These are phyloP conservation scores for Schoenoplectus triqueter DNA, from an alignment of 202 grass and related monocot genomes.

Conservation along the genomic window DNA sequence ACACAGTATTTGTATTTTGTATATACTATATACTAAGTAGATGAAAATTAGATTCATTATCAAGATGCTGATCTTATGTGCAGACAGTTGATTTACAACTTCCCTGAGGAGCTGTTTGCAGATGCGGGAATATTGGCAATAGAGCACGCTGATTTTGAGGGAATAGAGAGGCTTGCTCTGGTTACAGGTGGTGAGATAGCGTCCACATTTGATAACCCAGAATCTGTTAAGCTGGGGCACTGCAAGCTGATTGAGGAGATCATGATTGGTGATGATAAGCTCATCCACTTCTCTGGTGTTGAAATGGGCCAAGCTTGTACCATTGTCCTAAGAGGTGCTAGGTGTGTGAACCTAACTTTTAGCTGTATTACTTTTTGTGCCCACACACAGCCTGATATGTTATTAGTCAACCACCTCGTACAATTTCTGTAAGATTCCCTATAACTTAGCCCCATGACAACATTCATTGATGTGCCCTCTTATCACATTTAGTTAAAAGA, in stretches of 20 bases:
- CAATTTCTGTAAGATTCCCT: too few relatives aligned
- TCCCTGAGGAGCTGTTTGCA: conserved; percentile 93
- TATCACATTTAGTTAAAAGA: background rate
- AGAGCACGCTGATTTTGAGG: conserved; percentile 99
- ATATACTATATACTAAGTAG: background rate
- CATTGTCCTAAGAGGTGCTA: conserved; percentile 90
- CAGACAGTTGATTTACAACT: conserved; percentile 92
- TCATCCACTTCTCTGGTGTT: conserved; percentile 90
- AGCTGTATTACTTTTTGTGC: conserved; percentile 14
- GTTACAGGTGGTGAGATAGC: conserved; percentile 94
- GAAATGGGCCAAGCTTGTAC: conserved; percentile 93
- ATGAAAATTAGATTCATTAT: conserved; percentile 9
- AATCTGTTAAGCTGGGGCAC: conserved; percentile 91
- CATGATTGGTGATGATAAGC: conserved; percentile 94
- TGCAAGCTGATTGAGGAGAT: conserved; percentile 98
- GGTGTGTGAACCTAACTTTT: conserved; percentile 47
- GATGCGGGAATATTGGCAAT: conserved; percentile 92
- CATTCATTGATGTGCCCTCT: too few relatives aligned
- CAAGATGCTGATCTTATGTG: conserved; percentile 13
- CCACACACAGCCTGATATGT: background rate
- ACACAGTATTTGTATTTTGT: background rate
- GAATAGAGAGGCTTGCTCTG: conserved; percentile 81
- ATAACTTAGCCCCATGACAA: too few relatives aligned
- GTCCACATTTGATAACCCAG: conserved; percentile 94
- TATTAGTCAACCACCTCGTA: background rate